Base-by-base conservation (phyloP, 495 filamentous ascomycete genomes). In the Aspergillus conjunctus region DNA sequence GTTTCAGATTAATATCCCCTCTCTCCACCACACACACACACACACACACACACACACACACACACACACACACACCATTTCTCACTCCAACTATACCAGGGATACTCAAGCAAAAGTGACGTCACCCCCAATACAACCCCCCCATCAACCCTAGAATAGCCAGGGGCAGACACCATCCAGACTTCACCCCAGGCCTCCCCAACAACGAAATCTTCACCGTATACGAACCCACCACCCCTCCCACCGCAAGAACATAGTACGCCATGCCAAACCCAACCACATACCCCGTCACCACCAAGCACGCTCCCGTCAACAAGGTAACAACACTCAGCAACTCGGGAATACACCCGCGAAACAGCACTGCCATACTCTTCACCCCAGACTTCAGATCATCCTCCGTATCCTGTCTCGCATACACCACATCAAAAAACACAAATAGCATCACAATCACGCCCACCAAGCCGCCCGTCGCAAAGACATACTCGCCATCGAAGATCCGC, bases 331-430 rank as follows among this genome's bases (percentile, higher is more conserved):
- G 43, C 7, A 54, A 12, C 15, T n/a, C 15, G 10, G 49, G 21
- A 5, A 53, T 46, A 0, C n/a, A 12, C 8, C 9, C 65, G 4
- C 63, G 51, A 51, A 75, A 73, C 11, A 64, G 50, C 12, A 82
- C 61, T 2, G 76, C 76, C 68, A 77, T 71, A 31, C 60, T 61
- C 60, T 71, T 72, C 11, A 80, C 68, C 5, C 77, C 76, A 0
- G 66, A 68, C 48, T 76, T 73, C 22, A 70, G 33, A 56, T 83
- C 80, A 43, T 81, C 77, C n/a, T 63, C 63, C 14, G 69, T 46
- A 63, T 81, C 78, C 45, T 76, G 73, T 57, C 70, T 60, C 1
- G 74, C 75, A 56, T 81, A 81, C 12, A 80, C 62, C 2, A 70
- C 75, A 56, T 81, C 78, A 63, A 74, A 78, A 18, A 72, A 71